Conservation (phyloP, 768 basidiomycete genomes). For the Trametes meyenii region DNA sequence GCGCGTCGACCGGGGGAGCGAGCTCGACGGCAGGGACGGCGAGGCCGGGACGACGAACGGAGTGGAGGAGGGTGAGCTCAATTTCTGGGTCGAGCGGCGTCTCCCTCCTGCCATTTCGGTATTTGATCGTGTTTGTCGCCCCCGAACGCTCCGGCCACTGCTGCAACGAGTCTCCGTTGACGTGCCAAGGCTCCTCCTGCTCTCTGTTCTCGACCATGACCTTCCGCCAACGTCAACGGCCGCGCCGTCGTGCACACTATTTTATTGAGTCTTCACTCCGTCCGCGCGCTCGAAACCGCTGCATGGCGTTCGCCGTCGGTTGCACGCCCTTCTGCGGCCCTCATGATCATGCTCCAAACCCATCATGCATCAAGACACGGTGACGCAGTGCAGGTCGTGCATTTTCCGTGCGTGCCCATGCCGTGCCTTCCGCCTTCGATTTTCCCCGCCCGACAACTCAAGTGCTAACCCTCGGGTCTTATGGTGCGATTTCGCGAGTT, state of each 20-base stretch:
- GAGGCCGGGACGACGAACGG: conserved; percentile 15
- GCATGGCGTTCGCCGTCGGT: not conserved
- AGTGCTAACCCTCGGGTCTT: not conserved
- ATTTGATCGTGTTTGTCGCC: conserved; percentile 25
- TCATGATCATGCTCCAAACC: not conserved
- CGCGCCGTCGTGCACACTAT: not conserved
- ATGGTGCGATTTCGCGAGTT: conserved; percentile 13
- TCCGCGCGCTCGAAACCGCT: not conserved
- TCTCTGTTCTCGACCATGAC: not conserved
- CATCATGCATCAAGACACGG: conserved; percentile 3
- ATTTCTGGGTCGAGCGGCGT: conserved; percentile 16
- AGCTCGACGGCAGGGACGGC: conserved; percentile 10
- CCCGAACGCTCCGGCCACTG: conserved; percentile 5
- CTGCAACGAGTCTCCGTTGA: not conserved
- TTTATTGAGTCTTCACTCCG: not conserved
- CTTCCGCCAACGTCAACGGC: not conserved
- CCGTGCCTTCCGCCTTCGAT: conserved; percentile 5
- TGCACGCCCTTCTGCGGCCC: not conserved
- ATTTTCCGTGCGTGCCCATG: conserved; percentile 8
- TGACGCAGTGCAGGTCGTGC: not conserved
- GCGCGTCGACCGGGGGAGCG: conserved; percentile 13
- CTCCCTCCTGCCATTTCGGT: conserved; percentile 9
- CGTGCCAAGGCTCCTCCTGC: not conserved
- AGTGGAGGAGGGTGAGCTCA: conserved; percentile 17
- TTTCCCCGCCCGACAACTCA: not conserved